Base-by-base conservation (phyloP, 2,329 filamentous ascomycete genomes). In the Fusarium albidum region DNA sequence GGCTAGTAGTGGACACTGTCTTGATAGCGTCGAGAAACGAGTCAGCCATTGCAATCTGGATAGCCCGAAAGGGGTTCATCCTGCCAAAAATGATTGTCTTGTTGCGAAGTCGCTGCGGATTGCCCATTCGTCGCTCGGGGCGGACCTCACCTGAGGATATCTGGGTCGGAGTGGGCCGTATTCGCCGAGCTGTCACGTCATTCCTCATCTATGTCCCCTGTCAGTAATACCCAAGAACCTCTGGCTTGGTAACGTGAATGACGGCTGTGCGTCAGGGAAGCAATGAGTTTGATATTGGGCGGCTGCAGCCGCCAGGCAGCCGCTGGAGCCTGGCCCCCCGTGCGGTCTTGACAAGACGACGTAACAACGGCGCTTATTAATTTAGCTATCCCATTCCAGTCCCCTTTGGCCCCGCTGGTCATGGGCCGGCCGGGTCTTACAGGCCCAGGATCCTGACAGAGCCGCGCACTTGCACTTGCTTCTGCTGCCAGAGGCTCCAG, bases 131-230 rank as follows among this genome's bases (percentile, higher is more conserved):
- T 45, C 39, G 41, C 29, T 37, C 21, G 21, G 21, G 21, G 21
- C 21, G 31, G 21, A 57, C 32, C 40, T 48, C 55, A 48, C 44
- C 44, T 57, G 50, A 59, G 55, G 39, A 49, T 53, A 61, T 59
- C 42, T 57, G 52, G 45, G 50, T 46, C 35, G 35, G 25, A 31
- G 57, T 50, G 52, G 53, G 47, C 60, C 47, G 45, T 34, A 38
- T 21, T 21, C 47, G 43, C 34, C 34, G 49, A 49, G 29, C 29
- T 45, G 53, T 62, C 55, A 55, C 47, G 57, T 60, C 64, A 64
- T 44, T 49, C 35, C 47, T 52, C 31, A 52, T 62, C 46, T 51
- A 47, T 44, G 32, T 51, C 29, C 47, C 48, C 50, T 53, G 47
- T 49, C 42, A 37, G 26, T 21, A 48, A 32, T 11, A 27, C 21